Percentiles rank a stretch among this genome's conserved stretches.
phyloP scores from a whole-genome alignment of 2,329 filamentous ascomycete genomes.

The Claviceps paspali region DNA sequence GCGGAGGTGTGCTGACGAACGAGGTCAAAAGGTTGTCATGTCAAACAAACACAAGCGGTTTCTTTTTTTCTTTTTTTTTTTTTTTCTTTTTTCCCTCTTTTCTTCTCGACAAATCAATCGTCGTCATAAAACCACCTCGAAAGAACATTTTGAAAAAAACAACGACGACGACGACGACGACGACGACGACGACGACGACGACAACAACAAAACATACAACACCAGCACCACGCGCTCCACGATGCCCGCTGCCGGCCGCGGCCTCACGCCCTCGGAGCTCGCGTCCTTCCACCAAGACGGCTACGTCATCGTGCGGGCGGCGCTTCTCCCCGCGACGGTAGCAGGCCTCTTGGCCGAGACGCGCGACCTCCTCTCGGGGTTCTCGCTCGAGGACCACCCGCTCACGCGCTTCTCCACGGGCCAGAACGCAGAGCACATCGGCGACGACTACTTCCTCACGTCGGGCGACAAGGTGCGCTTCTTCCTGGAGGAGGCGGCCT shows the following conservation, averaged over 20 bases:
- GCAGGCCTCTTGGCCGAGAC: conserved; percentile 59
- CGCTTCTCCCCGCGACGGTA: conserved; percentile 52
- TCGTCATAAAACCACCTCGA: no score
- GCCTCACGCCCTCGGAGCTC: conserved; percentile 59
- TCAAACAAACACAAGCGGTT: no score
- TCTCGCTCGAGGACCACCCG: conserved; percentile 71
- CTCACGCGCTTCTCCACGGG: conserved; percentile 91
- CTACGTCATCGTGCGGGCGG: conserved; percentile 75
- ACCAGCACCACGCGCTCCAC: neutral
- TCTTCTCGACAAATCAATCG: no score
- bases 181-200: no score
- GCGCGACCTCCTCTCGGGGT: conserved; percentile 53
- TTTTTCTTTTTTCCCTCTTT: no score
- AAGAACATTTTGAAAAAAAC: no score
- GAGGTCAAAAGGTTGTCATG: no score
- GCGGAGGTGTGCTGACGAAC: no score
- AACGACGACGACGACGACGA: no score
- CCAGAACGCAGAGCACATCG: conserved; percentile 59
- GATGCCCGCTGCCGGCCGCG: conserved; percentile 15
- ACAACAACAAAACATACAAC: no score
- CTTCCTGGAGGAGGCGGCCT: conserved; percentile 95
- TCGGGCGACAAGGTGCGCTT: conserved; percentile 88
- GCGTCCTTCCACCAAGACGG: conserved; percentile 64
- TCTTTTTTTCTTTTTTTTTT: no score
- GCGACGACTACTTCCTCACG: conserved; percentile 84